phyloP scores from a whole-genome alignment of 78 protist genomes.

The Cavenderia fasciculata region DNA sequence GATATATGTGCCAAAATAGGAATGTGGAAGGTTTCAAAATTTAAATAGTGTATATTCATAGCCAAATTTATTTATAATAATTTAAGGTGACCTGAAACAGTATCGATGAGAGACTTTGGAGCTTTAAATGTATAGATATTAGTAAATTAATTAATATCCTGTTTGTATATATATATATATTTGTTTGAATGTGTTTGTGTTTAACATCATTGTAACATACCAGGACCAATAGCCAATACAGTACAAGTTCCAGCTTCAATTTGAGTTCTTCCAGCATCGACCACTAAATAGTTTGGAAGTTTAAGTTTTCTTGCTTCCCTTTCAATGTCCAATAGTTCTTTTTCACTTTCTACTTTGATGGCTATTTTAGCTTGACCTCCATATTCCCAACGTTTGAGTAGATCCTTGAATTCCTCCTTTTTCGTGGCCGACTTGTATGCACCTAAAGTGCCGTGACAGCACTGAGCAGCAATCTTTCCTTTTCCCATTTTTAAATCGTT shows the following conservation, averaged over 20 bases:
- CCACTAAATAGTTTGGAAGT: conserved; percentile 71
- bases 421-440: conserved; percentile 45
- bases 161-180: too few relatives aligned
- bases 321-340: conserved; percentile 59
- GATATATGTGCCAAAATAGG: too few relatives aligned
- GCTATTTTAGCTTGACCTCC: conserved; percentile 68
- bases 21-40: too few relatives aligned
- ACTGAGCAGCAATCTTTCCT: conserved; percentile 93
- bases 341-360: conserved; percentile 39
- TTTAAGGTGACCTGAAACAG: too few relatives aligned
- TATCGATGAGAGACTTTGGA: too few relatives aligned
- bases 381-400: conserved; percentile 51
- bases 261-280: conserved; percentile 93
- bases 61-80: too few relatives aligned
- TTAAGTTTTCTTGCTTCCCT: conserved; percentile 46
- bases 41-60: too few relatives aligned
- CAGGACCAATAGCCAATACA: conserved; percentile 91
- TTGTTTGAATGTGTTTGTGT: too few relatives aligned
- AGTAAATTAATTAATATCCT: too few relatives aligned
- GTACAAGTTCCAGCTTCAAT: conserved; percentile 85
- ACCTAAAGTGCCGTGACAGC: conserved; percentile 90
- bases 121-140: too few relatives aligned
- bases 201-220: too few relatives aligned
- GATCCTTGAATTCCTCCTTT: neutral
- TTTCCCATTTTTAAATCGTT: conserved; percentile 88